Evolutionary conservation across 2,329 filamentous ascomycete species (phyloP).

Genomic region (Atkinsonella hypoxylon): DNA sequence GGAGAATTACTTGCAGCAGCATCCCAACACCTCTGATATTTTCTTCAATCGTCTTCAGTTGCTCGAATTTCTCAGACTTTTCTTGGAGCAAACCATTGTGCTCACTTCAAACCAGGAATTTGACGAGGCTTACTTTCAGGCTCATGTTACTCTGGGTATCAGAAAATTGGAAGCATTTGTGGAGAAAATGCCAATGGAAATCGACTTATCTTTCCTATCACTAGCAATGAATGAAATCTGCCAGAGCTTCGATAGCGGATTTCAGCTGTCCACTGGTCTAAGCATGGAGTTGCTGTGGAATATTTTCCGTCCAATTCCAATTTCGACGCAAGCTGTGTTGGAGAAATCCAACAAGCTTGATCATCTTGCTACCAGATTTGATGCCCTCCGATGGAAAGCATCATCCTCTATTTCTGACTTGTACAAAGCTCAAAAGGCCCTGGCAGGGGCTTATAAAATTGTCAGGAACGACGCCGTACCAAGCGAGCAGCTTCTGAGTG

Average conservation of each 20-base stretch:
- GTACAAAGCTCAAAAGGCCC: slow-evolving; percentile 38
- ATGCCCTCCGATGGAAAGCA: slow-evolving; percentile 47
- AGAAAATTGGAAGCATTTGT: slow-evolving; percentile 27
- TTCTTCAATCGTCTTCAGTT: slow-evolving; percentile 12
- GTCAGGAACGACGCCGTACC: slow-evolving; percentile 31
- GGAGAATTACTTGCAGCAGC: slow-evolving; percentile 29
- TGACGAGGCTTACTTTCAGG: slow-evolving; percentile 53
- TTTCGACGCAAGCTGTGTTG: slow-evolving; percentile 33
- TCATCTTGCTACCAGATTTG: slow-evolving; percentile 45
- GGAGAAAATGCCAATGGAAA: slow-evolving; percentile 12
- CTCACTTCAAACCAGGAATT: slow-evolving; percentile 35
- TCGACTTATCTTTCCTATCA: slow-evolving; percentile 25
- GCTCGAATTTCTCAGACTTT: slow-evolving; percentile 32
- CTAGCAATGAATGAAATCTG: slow-evolving; percentile 31
- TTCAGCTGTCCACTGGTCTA: slow-evolving; percentile 62
- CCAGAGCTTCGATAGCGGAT: slow-evolving; percentile 53
- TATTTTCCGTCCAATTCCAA: slow-evolving; percentile 50
- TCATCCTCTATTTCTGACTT: slow-evolving; percentile 39
- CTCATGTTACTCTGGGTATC: slow-evolving; percentile 42
- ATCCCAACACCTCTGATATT: slow-evolving; percentile 11
- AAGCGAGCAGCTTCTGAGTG: slow-evolving; percentile 34
- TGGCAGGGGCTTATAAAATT: slow-evolving; percentile 44
- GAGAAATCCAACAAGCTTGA: slow-evolving; percentile 39
- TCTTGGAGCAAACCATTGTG: slow-evolving; percentile 41
- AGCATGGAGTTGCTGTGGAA: slow-evolving; percentile 76